phyloP scores from a whole-genome alignment of 495 filamentous ascomycete species.

The Neurospora cerealis region DNA sequence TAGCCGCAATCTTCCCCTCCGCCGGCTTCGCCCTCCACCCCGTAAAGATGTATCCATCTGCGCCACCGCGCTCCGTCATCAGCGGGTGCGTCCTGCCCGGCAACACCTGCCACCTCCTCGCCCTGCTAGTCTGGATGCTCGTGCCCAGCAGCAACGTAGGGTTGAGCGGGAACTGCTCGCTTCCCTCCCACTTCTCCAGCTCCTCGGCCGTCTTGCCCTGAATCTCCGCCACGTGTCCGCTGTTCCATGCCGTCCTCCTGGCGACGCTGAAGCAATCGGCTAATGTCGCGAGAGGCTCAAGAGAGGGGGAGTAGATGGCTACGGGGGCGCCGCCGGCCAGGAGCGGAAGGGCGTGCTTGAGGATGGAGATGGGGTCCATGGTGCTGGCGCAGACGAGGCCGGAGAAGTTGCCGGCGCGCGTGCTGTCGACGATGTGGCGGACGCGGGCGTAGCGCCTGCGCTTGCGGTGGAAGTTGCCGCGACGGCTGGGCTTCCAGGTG shows the following conservation, averaged over 20 bases:
- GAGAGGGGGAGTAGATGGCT: slow-evolving; percentile 68
- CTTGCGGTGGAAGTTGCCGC: slow-evolving; percentile 76
- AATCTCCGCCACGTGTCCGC: slow-evolving; percentile 26
- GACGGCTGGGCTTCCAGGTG: slow-evolving; percentile 63
- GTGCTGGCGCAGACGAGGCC: slow-evolving; percentile 70
- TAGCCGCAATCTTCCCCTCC: slow-evolving; percentile 66
- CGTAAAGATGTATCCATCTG: slow-evolving; percentile 86
- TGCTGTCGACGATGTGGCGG: slow-evolving; percentile 56
- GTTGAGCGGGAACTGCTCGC: slow-evolving; percentile 69
- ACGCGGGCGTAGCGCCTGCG: slow-evolving; percentile 66
- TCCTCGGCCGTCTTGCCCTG: slow-evolving; percentile 27
- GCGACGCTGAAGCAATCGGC: slow-evolving; percentile 72
- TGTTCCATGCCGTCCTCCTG: slow-evolving; percentile 59
- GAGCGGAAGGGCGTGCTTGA: slow-evolving; percentile 64
- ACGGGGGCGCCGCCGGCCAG: slow-evolving; percentile 75
- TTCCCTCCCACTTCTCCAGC: slow-evolving; percentile 40
- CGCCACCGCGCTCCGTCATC: slow-evolving; percentile 80
- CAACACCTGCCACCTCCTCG: slow-evolving; percentile 77
- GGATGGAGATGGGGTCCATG: slow-evolving; percentile 69
- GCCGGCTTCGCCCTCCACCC: slow-evolving; percentile 71
- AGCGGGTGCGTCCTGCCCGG: slow-evolving; percentile 87
- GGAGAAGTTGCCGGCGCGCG: slow-evolving; percentile 66
- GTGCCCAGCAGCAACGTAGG: slow-evolving; percentile 73
- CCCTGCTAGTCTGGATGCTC: slow-evolving; percentile 65
- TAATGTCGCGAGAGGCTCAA: slow-evolving; percentile 66